Base-by-base conservation (phyloP, 805 yeast species). In the Lipomyces kockii region DNA sequence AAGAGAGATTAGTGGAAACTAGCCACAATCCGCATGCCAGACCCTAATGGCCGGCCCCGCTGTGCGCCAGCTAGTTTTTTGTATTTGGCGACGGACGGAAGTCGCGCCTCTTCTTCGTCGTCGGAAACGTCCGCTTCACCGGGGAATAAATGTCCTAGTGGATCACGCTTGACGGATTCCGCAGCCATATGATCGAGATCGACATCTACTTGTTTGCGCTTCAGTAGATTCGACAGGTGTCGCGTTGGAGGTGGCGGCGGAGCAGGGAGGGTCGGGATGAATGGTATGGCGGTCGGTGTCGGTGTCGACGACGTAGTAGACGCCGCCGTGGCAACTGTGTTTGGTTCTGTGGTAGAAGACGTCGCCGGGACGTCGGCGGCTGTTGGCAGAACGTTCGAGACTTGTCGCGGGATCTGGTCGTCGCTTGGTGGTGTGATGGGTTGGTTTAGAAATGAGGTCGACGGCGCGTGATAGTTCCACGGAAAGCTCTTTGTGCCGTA, bases 81-180 rank as follows among this genome's bases (percentile, higher is more conserved):
- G 58, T 60, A 64, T 53, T 68, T 68, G 20, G 69, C 67, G 12
- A 65, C 71, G 37, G 67, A 68, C 25, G 69, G 71, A 43, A 64
- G 34, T 56, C 65, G 60, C 43, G 56, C 29, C 29, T 25, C 9
- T 32, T 20, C 62, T 39, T 39, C 64, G 43, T 61, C 68, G 35
- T 67, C 70, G 32, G 69, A 58, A 2, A 57, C 70, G 32, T 69
- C 74, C n/a, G 58, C 58, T 55, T 72, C 74, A 11, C 74, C 74
- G n/a, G 74, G 70, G 46, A 72, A 68, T 34, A 72, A 46, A 58
- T 72, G 74, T 6, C 71, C 70, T 8, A 66, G 60, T 29, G 72
- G 68, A 29, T 67, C 74, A 9, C 73, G 73, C 29, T 58, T 57
- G 49, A 72, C 64, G 32, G 73, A 58, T 62, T 72, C 70, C 7